A percentile compares a stretch with the other conserved stretches of the same genome.
Conservation (phyloP, 2,329 filamentous ascomycete species). For the Fusarium anguioides region DNA sequence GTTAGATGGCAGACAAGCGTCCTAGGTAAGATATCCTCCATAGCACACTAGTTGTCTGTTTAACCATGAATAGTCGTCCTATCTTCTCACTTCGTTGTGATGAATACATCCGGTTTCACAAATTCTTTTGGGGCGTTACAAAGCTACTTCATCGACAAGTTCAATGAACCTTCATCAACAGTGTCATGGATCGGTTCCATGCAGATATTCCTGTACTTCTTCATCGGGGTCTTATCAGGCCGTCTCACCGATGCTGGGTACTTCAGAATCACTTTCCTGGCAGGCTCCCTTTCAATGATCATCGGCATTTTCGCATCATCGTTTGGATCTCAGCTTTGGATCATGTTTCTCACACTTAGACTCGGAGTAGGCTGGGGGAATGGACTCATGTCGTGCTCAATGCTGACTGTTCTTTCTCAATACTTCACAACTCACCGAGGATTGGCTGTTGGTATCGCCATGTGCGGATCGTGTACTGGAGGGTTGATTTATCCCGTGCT, state of each 20-base stretch:
- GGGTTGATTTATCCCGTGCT: background rate
- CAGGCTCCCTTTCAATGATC: background rate
- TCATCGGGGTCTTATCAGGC: background rate
- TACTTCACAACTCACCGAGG: background rate
- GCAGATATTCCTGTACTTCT: background rate
- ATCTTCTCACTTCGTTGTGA: background rate
- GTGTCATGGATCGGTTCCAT: constrained; percentile 1
- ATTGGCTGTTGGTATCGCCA: background rate
- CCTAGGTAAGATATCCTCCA: background rate
- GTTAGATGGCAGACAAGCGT: background rate
- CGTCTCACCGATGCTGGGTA: background rate
- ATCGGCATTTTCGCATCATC: background rate
- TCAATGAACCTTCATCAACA: background rate
- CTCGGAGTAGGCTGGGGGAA: background rate
- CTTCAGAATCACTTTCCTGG: background rate
- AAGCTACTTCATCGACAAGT: background rate
- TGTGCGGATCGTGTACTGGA: constrained; percentile 1
- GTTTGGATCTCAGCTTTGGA: background rate
- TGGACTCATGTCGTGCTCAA: background rate
- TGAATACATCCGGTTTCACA: background rate
- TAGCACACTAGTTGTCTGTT: too few relatives aligned
- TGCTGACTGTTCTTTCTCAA: background rate
- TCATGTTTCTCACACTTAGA: background rate
- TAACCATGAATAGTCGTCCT: background rate
- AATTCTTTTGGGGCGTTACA: constrained; percentile 2